phyloP scores from a whole-genome alignment of 2,329 filamentous ascomycete species.

The Cyclaneusma minus region DNA sequence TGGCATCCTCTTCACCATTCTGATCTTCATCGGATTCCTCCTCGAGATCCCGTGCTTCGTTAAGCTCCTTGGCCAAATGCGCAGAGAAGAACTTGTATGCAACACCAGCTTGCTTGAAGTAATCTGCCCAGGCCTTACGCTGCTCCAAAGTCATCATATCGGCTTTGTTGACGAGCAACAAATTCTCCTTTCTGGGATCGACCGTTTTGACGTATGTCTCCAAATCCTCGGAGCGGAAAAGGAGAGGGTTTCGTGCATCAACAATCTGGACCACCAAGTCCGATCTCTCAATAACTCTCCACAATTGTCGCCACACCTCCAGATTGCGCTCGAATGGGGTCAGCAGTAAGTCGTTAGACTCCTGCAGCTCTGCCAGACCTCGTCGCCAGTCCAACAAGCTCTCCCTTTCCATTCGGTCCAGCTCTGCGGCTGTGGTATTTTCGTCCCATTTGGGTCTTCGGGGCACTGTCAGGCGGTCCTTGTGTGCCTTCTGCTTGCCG shows the following conservation, averaged over 20 bases:
- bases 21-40: slow-evolving; percentile 28
- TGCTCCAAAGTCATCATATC: slow-evolving; percentile 95
- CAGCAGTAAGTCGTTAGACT: slow-evolving; percentile 89
- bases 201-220: slow-evolving; percentile 92
- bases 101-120: slow-evolving; percentile 68
- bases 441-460: slow-evolving; percentile 80
- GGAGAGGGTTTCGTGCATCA: slow-evolving; percentile 82
- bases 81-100: slow-evolving; percentile 96
- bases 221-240: slow-evolving; percentile 88
- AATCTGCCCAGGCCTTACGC: slow-evolving; percentile 68
- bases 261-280: slow-evolving; percentile 97
- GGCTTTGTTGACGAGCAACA: slow-evolving; percentile 93
- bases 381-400: slow-evolving; percentile 77
- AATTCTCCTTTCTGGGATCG: slow-evolving; percentile 72
- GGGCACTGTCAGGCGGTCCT: slow-evolving; percentile 68
- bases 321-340: slow-evolving; percentile 95
- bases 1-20: slow-evolving; percentile 25
- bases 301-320: slow-evolving; percentile 95
- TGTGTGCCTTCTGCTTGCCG: slow-evolving; percentile 73
- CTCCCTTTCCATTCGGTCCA: slow-evolving; percentile 67
- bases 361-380: slow-evolving; percentile 80
- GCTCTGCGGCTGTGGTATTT: slow-evolving; percentile 64
- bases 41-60: slow-evolving; percentile 51
- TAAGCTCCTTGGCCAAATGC: slow-evolving; percentile 74
- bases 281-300: slow-evolving; percentile 93